A percentile compares a stretch with the other conserved stretches of the same genome.
These are phyloP conservation scores for Fonsecaea monophora DNA, from an alignment of 2,329 filamentous ascomycete genomes.

Conservation along the genomic window DNA sequence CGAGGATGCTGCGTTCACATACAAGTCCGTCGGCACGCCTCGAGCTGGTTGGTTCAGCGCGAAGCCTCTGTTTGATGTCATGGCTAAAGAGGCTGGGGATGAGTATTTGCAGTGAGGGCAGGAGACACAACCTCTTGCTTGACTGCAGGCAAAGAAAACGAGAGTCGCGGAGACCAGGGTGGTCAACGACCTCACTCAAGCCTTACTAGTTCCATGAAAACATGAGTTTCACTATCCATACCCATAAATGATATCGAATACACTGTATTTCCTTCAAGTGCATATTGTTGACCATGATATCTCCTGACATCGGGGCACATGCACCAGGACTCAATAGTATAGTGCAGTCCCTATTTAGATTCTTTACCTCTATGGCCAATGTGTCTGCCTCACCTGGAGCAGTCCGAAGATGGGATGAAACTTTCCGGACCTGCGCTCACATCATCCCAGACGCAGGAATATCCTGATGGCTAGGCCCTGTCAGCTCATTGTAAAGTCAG, in stretches of 20 bases:
- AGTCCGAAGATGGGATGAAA: too few species aligned
- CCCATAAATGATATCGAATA: background rate
- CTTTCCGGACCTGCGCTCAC: too few species aligned
- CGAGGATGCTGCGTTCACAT: conserved; percentile 72
- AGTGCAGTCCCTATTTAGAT: background rate
- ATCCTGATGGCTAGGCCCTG: too few species aligned
- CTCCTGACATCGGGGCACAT: background rate
- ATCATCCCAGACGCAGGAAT: too few species aligned
- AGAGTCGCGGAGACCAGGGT: background rate
- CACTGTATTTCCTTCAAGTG: background rate
- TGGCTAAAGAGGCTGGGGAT: conserved; percentile 66
- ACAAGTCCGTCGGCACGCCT: conserved; percentile 67
- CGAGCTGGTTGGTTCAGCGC: conserved; percentile 73
- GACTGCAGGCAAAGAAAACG: background rate
- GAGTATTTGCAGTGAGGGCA: conserved; percentile 55
- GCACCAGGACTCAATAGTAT: too few species aligned
- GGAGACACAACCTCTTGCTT: background rate
- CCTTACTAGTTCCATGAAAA: background rate
- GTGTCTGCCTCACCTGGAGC: too few species aligned
- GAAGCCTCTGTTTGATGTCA: conserved; percentile 73
- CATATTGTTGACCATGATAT: background rate
- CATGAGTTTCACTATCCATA: background rate
- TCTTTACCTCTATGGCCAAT: background rate
- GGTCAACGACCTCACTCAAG: background rate
- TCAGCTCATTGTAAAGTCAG: too few species aligned